A percentile compares a stretch with the other conserved stretches of the same genome.
Evolutionary conservation across 495 filamentous ascomycete species (phyloP).

Genomic region (Hypoxylon fuscum): DNA sequence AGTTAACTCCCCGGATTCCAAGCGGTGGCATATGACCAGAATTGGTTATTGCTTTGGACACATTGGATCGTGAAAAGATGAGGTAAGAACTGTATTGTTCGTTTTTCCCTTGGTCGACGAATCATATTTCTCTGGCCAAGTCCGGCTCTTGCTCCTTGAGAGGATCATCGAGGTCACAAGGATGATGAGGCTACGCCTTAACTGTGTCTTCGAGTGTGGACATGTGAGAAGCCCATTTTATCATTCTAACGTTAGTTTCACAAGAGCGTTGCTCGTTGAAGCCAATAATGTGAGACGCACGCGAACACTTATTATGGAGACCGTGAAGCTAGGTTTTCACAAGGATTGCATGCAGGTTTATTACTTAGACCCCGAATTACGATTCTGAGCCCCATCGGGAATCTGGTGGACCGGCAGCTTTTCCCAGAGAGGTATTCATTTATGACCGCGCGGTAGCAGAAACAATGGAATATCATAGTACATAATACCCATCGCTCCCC

Average conservation of each 20-base stretch:
- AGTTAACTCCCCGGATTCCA: slow-evolving; percentile 39
- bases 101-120: slow-evolving; percentile 14
- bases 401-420: slow-evolving; percentile 41
- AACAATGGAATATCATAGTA: slow-evolving; percentile 23
- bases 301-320: slow-evolving; percentile 42
- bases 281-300: slow-evolving; percentile 38
- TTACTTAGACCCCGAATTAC: slow-evolving; percentile 41
- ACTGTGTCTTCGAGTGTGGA: slow-evolving; percentile 28
- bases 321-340: slow-evolving; percentile 37
- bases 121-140: slow-evolving; percentile 19
- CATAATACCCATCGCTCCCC: slow-evolving; percentile 37
- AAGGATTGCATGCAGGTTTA: slow-evolving; percentile 40
- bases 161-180: slow-evolving; percentile 33
- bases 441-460: slow-evolving; percentile 25
- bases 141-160: slow-evolving; percentile 15
- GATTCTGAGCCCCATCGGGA: slow-evolving; percentile 42
- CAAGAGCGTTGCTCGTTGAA: slow-evolving; percentile 36
- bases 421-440: slow-evolving; percentile 40
- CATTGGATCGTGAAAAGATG: background rate
- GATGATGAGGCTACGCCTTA: slow-evolving; percentile 40
- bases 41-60: slow-evolving; percentile 5
- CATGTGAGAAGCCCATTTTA: slow-evolving; percentile 40
- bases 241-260: slow-evolving; percentile 40
- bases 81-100: slow-evolving; percentile 18
- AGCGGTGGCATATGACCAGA: slow-evolving; percentile 27